Base-by-base conservation (phyloP, 768 basidiomycete genomes). In the Hygrocybe punicea region DNA sequence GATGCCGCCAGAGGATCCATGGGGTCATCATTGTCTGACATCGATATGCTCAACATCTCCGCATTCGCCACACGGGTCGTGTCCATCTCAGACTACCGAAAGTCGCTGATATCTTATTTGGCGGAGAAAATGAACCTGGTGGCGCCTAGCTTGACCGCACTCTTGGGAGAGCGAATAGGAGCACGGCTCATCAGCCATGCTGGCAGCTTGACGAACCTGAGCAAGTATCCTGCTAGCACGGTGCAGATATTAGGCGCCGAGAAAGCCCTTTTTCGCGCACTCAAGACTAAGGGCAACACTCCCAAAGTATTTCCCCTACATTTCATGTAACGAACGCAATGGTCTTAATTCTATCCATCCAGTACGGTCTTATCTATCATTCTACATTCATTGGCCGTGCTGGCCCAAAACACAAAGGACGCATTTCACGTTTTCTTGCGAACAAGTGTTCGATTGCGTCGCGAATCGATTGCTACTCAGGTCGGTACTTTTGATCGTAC, bases 391-490 rank as follows among this genome's bases (percentile, higher is more conserved):
- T 98, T 69, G 94, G 93, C 10, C 90, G 94, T 44, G 96, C 96
- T 4, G 91, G 87, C 16, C 81, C 93, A 42, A 96, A 94, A 73
- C 85, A 91, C 80, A 98, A 98, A 79, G 96, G 96, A 9, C 88
- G 96, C 55, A 98, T 98, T 68, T 97, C 95, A 3, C 87, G 96
- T n/a, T 98, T 98, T 83, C 80, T 98, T 7, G 96, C 96, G 37
- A 98, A 98, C 82, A 98, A 98, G 74, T 94, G 93, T 68, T 95
- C 94, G 55, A 98, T 98, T 63, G 96, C 96, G 2, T 91, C 93
- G 14, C 82, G 96, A 54, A 98, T 98, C 73, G 96, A 98, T 70
- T 98, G 94, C 72, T 98, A 90, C 69, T 79, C 87, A 2, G 91
- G 91, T 89, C 63, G 54, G 82, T 65, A 13, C 11, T 33, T 3